Base-by-base conservation (phyloP, 768 basidiomycete species). In the Chalciporus piperatus region DNA sequence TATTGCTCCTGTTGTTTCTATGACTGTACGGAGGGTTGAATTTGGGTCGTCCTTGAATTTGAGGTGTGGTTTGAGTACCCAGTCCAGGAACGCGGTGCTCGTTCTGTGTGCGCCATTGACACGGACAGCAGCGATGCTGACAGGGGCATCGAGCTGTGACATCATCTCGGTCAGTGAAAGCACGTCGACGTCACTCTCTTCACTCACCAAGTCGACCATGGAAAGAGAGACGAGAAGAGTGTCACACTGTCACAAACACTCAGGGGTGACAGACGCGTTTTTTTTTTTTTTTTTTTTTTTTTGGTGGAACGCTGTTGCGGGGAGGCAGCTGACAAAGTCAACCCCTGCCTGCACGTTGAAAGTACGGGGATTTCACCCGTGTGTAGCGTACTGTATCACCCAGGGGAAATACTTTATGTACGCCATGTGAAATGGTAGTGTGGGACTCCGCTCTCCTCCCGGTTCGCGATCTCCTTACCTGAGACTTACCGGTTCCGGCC, bases 41-140 rank as follows among this genome's bases (percentile, higher is more conserved):
- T 55, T 56, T 0, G 58, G 47, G 0, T 3, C 28, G n/a, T 27
- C n/a, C n/a, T n/a, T n/a, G n/a, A n/a, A 9, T 33, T 3, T 59
- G 46, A 89, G 68, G 66, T 79, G 76, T 0, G 94, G 93, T 8
- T 81, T 73, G 47, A 97, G 77, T 57, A 98, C 73, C 47, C 79
- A 86, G n/a, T 73, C 77, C 30, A 99, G 80, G 73, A 98, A 98
- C 0, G 88, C 81, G 27, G 80, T 72, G 14, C 94, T 81, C 0
- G 95, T 97, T 25, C 77, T 69, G 3, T 70, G 67, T 2, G 91
- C 85, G 49, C 93, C 93, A 58, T 89, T 82, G 13, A 98, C 79
- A 53, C 87, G 87, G 16, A 99, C 85, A 2, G 89, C 76, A 13
- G 85, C 80, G 44, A 99, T 76, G 35, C 78, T 76, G 44, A 90